Conservation (phyloP, 306 rosid genomes). For the Trichosanthes truncata region DNA sequence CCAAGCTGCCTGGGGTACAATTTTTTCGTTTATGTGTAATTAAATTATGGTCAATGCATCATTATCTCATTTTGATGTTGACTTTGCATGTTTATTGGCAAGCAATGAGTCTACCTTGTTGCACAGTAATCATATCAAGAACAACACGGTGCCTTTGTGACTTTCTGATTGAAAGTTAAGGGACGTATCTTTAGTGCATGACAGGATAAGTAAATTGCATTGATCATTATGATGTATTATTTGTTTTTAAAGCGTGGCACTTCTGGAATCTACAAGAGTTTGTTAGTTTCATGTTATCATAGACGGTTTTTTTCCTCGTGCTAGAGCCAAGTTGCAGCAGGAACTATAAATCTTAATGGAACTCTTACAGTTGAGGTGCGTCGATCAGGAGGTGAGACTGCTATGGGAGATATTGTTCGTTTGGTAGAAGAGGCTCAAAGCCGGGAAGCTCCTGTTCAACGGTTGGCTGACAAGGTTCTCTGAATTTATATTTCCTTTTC, state of each 20-base stretch:
- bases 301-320: constrained; percentile 9
- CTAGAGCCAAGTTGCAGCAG: constrained; percentile 92
- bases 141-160: neutral
- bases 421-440: constrained; percentile 94
- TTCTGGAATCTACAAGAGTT: neutral
- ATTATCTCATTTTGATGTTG: neutral
- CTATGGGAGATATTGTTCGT: constrained; percentile 82
- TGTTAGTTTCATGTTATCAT: constrained; percentile 7
- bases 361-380: constrained; percentile 76
- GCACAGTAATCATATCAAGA: neutral
- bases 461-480: constrained; percentile 91
- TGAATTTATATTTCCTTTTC: neutral
- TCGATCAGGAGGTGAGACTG: constrained; percentile 90
- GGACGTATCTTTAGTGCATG: neutral
- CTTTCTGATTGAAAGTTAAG: neutral
- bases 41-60: neutral
- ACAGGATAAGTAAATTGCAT: neutral
- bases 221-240: neutral
- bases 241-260: neutral
- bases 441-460: constrained; percentile 94
- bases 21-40: constrained; percentile 24
- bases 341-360: constrained; percentile 96
- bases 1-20: constrained; percentile 93
- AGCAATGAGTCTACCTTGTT: constrained; percentile 2
- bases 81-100: neutral